Evolutionary conservation across 345 rosid genomes (phyloP), one percentile per base, ranked within the genome.

Genomic region (Linum lewisii): DNA sequence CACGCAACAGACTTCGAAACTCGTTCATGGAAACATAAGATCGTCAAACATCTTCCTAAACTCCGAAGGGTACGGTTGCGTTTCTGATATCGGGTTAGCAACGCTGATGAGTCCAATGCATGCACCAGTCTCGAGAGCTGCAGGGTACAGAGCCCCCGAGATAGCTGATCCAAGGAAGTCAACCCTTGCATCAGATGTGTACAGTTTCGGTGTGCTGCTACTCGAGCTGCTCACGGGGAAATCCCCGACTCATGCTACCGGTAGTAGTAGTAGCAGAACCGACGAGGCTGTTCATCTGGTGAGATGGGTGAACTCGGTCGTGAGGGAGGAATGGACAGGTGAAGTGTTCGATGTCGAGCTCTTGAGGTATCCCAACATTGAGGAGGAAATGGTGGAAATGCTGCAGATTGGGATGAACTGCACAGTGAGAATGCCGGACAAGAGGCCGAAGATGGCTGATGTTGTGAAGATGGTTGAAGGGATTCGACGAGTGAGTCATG

Each of bases 361-460:
- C 20, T 49, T 71, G 24, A 62, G 67, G 63, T 62, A 66, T 34
- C 71, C 75, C 3, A 71, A 71, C 25, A 71, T 71, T 6, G 75
- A 71, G 67, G 75, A 71, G 60, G 75, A 71, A 58, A 71, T 71
- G 75, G 75, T 71, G 19, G 75, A 71, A 36, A 71, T 66, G 75
- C 23, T 71, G 54, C 75, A 71, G 49, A 57, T 71, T 34, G 75
- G 75, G 58, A 32, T 71, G 58, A 63, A 59, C 20, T 66, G 75
- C 62, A 71, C 45, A 32, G 53, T 18, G 47, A 66, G 75, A 57
- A 62, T 62, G 59, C 75, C 75, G 13, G 71, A 71, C 50, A 55
- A 53, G 64, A 66, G 75, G 37, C 71, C 71, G 4, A 66, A 66
- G 54, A 71, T 71, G 64, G 21, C 29, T 22, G 67, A 62, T n/a